Percentiles rank a stretch among this genome's conserved stretches.
phyloP scores from a whole-genome alignment of 1,284 basidiomycete species.

The Leccinum pachyderme region DNA sequence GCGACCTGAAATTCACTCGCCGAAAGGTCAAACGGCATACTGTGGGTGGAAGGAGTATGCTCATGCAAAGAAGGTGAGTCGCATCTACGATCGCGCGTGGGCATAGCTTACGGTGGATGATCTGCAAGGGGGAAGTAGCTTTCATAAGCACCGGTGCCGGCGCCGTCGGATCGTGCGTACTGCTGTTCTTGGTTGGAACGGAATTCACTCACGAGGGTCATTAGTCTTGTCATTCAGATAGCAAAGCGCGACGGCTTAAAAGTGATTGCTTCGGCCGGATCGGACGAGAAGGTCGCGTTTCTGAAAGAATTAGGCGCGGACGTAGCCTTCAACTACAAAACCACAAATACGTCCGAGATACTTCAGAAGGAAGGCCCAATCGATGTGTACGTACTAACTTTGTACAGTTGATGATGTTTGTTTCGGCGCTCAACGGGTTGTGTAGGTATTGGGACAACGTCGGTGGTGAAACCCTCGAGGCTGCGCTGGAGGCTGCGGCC shows the following conservation, averaged over 20 bases:
- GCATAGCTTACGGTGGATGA: not conserved
- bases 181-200: not conserved
- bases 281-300: conserved; percentile 39
- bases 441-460: conserved; percentile 36
- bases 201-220: not conserved
- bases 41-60: conserved; percentile 25
- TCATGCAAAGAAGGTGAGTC: conserved; percentile 15
- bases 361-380: conserved; percentile 25
- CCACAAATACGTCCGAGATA: conserved; percentile 25
- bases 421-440: not conserved
- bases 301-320: conserved; percentile 38
- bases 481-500: conserved; percentile 51
- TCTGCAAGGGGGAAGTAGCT: conserved; percentile 17
- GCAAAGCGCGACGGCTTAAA: conserved; percentile 39
- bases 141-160: conserved; percentile 21
- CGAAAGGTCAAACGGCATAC: conserved; percentile 24
- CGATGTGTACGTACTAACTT: conserved; percentile 14
- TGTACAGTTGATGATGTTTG: not conserved
- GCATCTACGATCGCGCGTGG: not conserved
- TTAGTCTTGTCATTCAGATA: conserved; percentile 34
- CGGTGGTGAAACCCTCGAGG: conserved; percentile 41
- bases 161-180: conserved; percentile 26
- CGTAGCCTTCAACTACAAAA: conserved; percentile 40
- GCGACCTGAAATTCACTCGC: not conserved
- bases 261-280: conserved; percentile 40